Evolutionary conservation across 441 rosid species (phyloP).

Genomic region (Jatropha multifida): DNA sequence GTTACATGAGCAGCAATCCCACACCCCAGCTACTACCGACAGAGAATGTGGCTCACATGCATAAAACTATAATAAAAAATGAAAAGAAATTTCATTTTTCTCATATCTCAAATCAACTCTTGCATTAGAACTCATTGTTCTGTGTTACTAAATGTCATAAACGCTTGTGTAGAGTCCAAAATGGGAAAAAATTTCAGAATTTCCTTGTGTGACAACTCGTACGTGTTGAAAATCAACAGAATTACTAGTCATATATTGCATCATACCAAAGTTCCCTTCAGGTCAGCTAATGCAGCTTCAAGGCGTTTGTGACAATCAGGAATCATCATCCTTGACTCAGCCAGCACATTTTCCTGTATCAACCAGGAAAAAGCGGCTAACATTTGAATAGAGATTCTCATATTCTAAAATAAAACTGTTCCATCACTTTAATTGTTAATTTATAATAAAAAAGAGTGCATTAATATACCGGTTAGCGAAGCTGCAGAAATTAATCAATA

Average conservation of each 20-base stretch:
- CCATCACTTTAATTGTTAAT: not conserved
- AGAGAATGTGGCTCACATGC: slow-evolving; percentile 1
- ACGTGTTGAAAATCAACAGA: not conserved
- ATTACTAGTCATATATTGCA: not conserved
- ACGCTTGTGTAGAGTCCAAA: not conserved
- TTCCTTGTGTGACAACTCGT: not conserved
- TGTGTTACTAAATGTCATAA: not conserved
- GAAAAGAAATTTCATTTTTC: not conserved
- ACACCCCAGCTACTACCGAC: not conserved
- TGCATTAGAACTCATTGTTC: not conserved
- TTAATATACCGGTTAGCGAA: not conserved
- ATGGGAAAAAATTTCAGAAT: not conserved
- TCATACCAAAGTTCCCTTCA: slow-evolving; percentile 74
- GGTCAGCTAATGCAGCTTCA: slow-evolving; percentile 73
- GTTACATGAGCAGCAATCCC: not conserved
- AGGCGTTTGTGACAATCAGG: slow-evolving; percentile 91
- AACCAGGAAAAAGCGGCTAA: slow-evolving; percentile 1
- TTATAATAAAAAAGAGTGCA: not conserved
- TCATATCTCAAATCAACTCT: not conserved
- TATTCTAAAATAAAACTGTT: not conserved
- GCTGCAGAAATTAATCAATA: not conserved
- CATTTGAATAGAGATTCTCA: not conserved
- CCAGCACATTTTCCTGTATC: slow-evolving; percentile 88
- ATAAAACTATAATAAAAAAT: not conserved
- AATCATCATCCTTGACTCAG: slow-evolving; percentile 97